A percentile compares a stretch with the other conserved stretches of the same genome.
These are phyloP conservation scores for Murraya paniculata DNA, from an alignment of 345 rosid species.

Conservation along the genomic window DNA sequence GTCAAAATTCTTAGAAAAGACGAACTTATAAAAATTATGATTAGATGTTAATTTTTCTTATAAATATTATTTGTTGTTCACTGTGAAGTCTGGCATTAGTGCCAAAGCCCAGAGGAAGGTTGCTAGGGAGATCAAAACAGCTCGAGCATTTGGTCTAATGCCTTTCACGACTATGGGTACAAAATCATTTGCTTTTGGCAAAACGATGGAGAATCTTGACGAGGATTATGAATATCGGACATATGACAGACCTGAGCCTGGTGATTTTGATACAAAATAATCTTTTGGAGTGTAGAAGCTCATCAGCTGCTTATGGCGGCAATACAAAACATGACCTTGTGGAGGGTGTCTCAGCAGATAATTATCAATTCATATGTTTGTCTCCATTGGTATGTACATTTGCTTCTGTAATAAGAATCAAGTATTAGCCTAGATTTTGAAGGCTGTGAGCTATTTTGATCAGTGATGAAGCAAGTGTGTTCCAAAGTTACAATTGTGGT, in stretches of 20 bases:
- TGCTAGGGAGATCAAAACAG: conserved; percentile 94
- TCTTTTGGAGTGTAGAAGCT: not conserved
- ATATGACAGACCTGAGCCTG: conserved; percentile 14
- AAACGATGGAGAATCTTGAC: conserved; percentile 59
- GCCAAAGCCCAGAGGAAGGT: conserved; percentile 95
- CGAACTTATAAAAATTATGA: not conserved
- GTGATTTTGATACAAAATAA: conserved; percentile 22
- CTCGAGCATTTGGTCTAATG: conserved; percentile 87
- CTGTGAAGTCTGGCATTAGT: conserved; percentile 69
- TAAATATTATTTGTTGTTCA: conserved; percentile 2
- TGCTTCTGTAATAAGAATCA: not conserved
- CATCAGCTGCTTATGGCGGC: not conserved
- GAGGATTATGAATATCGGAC: conserved; percentile 51
- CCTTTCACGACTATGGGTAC: conserved; percentile 97
- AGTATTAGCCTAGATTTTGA: not conserved
- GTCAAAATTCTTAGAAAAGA: not conserved
- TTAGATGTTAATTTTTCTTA: not conserved
- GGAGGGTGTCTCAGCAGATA: not conserved
- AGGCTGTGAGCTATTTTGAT: not conserved
- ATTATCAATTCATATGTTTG: not conserved
- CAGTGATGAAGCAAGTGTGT: not conserved
- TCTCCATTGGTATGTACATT: not conserved
- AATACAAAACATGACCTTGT: not conserved
- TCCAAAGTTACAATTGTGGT: not conserved
- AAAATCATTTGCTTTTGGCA: conserved; percentile 61